Percentiles rank a stretch among this genome's conserved stretches.
Conservation (phyloP, 371 early-diverging fungal genomes). For the Mortierella sp. region DNA sequence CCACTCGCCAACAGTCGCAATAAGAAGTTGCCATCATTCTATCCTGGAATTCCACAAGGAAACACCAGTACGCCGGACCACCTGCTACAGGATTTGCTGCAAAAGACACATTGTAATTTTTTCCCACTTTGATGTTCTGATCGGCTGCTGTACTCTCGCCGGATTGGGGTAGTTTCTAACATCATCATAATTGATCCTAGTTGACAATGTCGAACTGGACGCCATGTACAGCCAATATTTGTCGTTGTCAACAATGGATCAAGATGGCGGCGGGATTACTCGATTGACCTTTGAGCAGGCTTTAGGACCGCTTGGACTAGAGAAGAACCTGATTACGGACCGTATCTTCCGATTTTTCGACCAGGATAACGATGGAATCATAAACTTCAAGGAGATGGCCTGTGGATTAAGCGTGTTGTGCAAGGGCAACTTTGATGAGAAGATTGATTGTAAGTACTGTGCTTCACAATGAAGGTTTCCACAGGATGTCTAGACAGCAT, state of each 20-base stretch:
- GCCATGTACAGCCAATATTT: slow-evolving; percentile 89
- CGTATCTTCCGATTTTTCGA: slow-evolving; percentile 93
- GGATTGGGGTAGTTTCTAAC: background rate
- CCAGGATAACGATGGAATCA: slow-evolving; percentile 77
- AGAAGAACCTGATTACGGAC: slow-evolving; percentile 86
- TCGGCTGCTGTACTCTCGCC: background rate
- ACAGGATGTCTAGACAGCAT: no score
- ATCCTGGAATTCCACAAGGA: slow-evolving; percentile 70
- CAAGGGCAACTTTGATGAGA: slow-evolving; percentile 90
- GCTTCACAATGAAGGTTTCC: no score
- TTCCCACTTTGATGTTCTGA: background rate
- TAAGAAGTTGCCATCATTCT: slow-evolving; percentile 83
- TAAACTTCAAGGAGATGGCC: slow-evolving; percentile 87
- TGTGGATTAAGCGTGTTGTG: slow-evolving; percentile 84
- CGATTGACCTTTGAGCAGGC: slow-evolving; percentile 84
- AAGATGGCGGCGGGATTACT: slow-evolving; percentile 77
- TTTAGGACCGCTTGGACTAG: slow-evolving; percentile 86
- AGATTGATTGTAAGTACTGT: slow-evolving; percentile 76
- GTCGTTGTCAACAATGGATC: slow-evolving; percentile 76
- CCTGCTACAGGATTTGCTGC: slow-evolving; percentile 61
- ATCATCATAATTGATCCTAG: slow-evolving; percentile 43
- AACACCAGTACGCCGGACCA: slow-evolving; percentile 33
- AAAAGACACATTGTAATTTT: slow-evolving; percentile 73
- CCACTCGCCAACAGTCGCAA: slow-evolving; percentile 89
- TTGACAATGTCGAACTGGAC: slow-evolving; percentile 85